Conservation (phyloP, 768 basidiomycete genomes). For the Heimioporus sp. region DNA sequence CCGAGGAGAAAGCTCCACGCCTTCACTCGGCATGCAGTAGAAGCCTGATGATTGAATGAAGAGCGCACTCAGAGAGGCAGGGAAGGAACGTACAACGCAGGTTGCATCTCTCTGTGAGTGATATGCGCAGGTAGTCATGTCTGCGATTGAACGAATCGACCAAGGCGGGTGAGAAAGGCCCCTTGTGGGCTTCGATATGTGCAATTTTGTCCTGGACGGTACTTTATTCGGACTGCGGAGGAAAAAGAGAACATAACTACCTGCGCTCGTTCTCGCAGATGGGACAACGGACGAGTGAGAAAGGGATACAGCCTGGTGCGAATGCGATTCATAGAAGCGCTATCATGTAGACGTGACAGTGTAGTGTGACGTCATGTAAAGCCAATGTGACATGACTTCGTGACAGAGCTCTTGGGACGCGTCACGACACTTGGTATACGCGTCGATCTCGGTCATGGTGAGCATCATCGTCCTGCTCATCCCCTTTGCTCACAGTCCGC, state of each 20-base stretch:
- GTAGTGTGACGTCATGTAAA: neutral
- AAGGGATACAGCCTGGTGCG: slow-evolving; percentile 1
- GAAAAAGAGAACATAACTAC: slow-evolving; percentile 4
- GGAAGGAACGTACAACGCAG: slow-evolving; percentile 59
- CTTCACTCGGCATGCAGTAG: slow-evolving; percentile 88
- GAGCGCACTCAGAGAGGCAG: neutral
- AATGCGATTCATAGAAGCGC: slow-evolving; percentile 8
- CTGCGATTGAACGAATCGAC: slow-evolving; percentile 64
- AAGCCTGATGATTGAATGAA: slow-evolving; percentile 51
- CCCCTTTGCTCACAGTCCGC: slow-evolving; percentile 1
- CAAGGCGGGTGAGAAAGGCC: slow-evolving; percentile 48
- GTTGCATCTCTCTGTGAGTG: slow-evolving; percentile 85
- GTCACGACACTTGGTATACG: slow-evolving; percentile 18
- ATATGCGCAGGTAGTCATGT: slow-evolving; percentile 89
- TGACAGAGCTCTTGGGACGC: slow-evolving; percentile 17
- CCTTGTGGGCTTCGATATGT: slow-evolving; percentile 45
- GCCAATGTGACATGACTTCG: neutral
- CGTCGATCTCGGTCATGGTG: slow-evolving; percentile 25
- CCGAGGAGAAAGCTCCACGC: slow-evolving; percentile 70
- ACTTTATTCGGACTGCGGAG: neutral
- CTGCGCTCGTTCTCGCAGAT: slow-evolving; percentile 18
- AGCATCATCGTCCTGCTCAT: slow-evolving; percentile 5
- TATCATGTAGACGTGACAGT: too few relatives aligned
- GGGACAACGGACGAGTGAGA: slow-evolving; percentile 10
- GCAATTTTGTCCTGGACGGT: slow-evolving; percentile 52